Conservation (phyloP, 2,329 filamentous ascomycete species). For the Colletotrichum aenigma region DNA sequence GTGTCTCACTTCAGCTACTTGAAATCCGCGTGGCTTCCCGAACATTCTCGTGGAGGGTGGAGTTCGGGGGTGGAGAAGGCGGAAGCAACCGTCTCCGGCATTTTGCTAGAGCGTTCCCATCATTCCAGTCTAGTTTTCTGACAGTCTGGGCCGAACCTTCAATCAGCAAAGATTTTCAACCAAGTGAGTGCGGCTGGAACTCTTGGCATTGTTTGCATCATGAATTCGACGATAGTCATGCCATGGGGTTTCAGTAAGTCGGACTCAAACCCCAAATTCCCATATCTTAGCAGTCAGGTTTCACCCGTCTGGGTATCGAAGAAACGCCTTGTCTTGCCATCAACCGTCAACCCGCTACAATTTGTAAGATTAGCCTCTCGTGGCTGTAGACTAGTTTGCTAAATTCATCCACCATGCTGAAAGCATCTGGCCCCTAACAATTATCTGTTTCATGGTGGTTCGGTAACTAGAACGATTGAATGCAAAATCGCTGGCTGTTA, state of each 20-base stretch:
- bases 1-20: neutral
- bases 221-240: neutral
- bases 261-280: neutral
- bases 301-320: neutral
- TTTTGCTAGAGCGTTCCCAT: neutral
- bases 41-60: neutral
- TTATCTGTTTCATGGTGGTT: neutral
- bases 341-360: fast-evolving
- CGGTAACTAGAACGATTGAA: neutral
- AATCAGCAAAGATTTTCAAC: neutral
- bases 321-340: neutral
- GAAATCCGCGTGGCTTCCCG: neutral
- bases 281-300: neutral
- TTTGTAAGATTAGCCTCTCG: fast-evolving
- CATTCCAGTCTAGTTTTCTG: fast-evolving
- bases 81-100: neutral
- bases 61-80: neutral
- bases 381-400: neutral
- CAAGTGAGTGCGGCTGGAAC: neutral
- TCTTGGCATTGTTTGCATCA: neutral
- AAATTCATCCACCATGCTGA: neutral
- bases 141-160: neutral
- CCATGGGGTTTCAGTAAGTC: neutral
- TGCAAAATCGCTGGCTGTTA: fast-evolving
- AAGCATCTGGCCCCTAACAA: neutral